Base-by-base conservation (phyloP, 2,329 filamentous ascomycete species). In the Nigrograna mackinnonii region DNA sequence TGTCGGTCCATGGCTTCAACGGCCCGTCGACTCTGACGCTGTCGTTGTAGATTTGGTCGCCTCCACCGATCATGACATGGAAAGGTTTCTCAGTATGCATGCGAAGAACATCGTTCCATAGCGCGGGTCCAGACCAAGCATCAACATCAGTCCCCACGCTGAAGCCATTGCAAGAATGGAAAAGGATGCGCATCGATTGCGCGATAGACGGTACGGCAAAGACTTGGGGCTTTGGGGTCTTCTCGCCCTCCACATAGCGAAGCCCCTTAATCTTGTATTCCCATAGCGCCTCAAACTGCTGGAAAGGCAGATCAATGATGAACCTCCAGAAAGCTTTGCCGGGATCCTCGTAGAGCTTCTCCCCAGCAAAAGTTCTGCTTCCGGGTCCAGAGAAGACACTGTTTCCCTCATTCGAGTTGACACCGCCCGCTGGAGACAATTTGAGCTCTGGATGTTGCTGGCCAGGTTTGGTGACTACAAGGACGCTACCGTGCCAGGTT, bases 21-120 rank as follows among this genome's bases (percentile, higher is more conserved):
- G 92, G 92, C 0, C 91, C 92, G 38, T 85, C 76, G 1, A 96
- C 89, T 49, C 92, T 82, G 52, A 97, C 89, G 18, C 88, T 89
- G 42, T 85, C 83, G 52, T 85, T 85, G 69, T 86, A 86, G 53
- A 85, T 84, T 70, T 96, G 92, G 62, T 97, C 92, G 45, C 92
- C 92, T 43, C 92, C 92, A 39, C 92, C 92, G 49, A 96, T 80
- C 85, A 86, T 88, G 52, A 83, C 79, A 58, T 84, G 80, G 64
- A 85, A 83, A 6, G 82, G 81, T 49, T 74, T 75, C 60, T 78
- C 62, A 53, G 74, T 74, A 54, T 86, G 83, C 44, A 80, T 70
- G 34, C 82, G 78, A 42, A 85, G 60, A 22, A 84, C 83, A 48
- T 85, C 82, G 49, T 84, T 81, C 83, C 83, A 85, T 21, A 86